Conservation (phyloP, 805 yeast genomes). For the Lipomyces spencermartinsiae region DNA sequence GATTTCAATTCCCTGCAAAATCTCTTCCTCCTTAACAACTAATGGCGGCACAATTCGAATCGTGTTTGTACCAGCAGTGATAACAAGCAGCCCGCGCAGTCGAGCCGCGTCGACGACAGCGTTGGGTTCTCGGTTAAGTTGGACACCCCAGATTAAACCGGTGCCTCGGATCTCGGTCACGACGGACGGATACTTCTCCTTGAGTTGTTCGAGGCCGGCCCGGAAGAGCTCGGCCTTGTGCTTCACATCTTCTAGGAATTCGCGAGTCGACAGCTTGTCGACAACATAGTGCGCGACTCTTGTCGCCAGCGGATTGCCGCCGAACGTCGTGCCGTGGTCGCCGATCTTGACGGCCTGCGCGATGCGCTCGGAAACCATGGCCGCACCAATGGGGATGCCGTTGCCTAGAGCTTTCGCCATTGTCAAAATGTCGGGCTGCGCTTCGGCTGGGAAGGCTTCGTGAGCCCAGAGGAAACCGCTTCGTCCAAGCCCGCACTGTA, state of each 20-base stretch:
- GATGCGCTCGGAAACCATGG: conserved; percentile 80
- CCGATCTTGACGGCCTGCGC: conserved; percentile 80
- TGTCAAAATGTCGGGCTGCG: conserved; percentile 93
- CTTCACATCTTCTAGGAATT: conserved; percentile 66
- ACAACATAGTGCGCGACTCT: conserved; percentile 81
- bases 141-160: conserved; percentile 86
- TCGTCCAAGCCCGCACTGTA: conserved; percentile 84
- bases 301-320: conserved; percentile 94
- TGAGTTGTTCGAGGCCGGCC: conserved; percentile 50
- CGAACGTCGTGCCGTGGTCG: conserved; percentile 97
- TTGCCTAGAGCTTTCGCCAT: conserved; percentile 96
- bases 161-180: conserved; percentile 81
- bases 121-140: conserved; percentile 68
- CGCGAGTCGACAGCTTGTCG: conserved; percentile 64
- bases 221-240: conserved; percentile 64
- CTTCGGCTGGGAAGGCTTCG: conserved; percentile 69
- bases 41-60: conserved; percentile 91
- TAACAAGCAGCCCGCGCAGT: conserved; percentile 79
- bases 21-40: conserved; percentile 73
- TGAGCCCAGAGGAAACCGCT: conserved; percentile 96
- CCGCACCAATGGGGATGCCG: conserved; percentile 96
- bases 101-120: conserved; percentile 71
- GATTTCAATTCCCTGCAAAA: conserved; percentile 73
- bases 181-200: conserved; percentile 61
- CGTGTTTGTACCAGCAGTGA: conserved; percentile 92